phyloP scores from a whole-genome alignment of 192 early-diverging fungal genomes.

The Chytriomyces confervae region DNA sequence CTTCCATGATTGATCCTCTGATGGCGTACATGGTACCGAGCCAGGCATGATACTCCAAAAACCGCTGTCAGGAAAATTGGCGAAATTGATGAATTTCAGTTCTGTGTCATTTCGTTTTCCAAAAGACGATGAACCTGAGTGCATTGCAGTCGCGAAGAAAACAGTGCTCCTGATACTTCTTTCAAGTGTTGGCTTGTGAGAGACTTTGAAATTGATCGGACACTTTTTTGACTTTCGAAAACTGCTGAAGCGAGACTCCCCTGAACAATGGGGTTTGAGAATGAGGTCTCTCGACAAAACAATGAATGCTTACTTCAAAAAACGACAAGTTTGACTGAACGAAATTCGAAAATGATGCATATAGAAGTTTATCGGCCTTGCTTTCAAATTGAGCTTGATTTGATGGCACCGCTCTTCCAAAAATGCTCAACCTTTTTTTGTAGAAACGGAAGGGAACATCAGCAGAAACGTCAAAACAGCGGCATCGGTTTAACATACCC shows the following conservation, averaged over 20 bases:
- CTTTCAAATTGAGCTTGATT: slow-evolving; percentile 29
- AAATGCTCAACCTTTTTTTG: slow-evolving; percentile 4
- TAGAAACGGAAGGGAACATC: slow-evolving; percentile 10
- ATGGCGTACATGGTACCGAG: slow-evolving; percentile 58
- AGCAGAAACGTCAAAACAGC: slow-evolving; percentile 1
- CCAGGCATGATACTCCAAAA: slow-evolving; percentile 56
- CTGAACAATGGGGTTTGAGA: background rate
- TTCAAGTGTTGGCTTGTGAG: background rate
- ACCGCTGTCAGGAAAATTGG: slow-evolving; percentile 32
- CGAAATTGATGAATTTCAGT: background rate
- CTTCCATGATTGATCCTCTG: slow-evolving; percentile 65
- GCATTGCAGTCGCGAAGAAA: background rate
- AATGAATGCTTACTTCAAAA: slow-evolving; percentile 23
- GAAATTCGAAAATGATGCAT: slow-evolving; percentile 22
- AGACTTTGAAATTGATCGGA: background rate
- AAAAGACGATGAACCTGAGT: background rate
- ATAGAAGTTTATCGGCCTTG: background rate
- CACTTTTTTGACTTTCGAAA: background rate
- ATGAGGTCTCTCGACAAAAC: background rate
- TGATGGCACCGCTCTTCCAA: slow-evolving; percentile 33
- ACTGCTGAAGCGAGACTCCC: slow-evolving; percentile 9
- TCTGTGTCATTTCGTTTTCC: background rate
- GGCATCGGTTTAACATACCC: slow-evolving; percentile 41
- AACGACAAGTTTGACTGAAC: slow-evolving; percentile 26
- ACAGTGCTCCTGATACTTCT: background rate